Percentiles rank a stretch among this genome's conserved stretches.
Conservation (phyloP, 2,329 filamentous ascomycete species). For the Macrophomina pseudophaseolina region DNA sequence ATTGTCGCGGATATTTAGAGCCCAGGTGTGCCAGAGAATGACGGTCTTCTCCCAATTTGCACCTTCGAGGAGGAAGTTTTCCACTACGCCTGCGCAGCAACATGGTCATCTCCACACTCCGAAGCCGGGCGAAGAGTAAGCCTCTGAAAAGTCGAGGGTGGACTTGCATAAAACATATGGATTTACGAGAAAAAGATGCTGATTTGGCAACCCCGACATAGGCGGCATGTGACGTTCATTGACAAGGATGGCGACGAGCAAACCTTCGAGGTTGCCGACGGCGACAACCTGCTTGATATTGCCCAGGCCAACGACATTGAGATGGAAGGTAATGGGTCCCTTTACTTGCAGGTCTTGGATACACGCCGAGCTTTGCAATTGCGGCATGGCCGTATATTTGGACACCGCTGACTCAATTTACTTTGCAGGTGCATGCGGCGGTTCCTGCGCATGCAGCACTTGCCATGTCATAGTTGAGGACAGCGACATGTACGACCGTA, state of each 20-base stretch:
- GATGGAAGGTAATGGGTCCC: slow-evolving; percentile 71
- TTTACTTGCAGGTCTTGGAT: neutral
- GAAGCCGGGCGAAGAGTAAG: slow-evolving; percentile 90
- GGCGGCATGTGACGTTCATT: slow-evolving; percentile 87
- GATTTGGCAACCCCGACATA: slow-evolving; percentile 43
- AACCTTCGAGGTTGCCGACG: slow-evolving; percentile 79
- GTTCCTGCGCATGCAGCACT: slow-evolving; percentile 89
- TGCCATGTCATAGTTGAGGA: slow-evolving; percentile 87
- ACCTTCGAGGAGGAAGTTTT: slow-evolving; percentile 61
- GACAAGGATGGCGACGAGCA: slow-evolving; percentile 83
- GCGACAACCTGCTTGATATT: slow-evolving; percentile 94
- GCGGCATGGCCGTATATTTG: neutral
- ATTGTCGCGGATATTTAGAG: neutral
- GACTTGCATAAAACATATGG: neutral
- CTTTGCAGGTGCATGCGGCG: slow-evolving; percentile 78
- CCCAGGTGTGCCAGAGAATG: neutral
- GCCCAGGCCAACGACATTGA: slow-evolving; percentile 93
- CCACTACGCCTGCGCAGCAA: slow-evolving; percentile 61
- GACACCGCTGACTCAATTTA: slow-evolving; percentile 6
- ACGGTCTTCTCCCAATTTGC: slow-evolving; percentile 1
- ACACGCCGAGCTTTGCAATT: neutral
- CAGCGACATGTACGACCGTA: slow-evolving; percentile 75
- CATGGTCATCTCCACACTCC: slow-evolving; percentile 86
- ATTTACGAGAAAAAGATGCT: neutral
- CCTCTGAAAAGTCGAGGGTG: slow-evolving; percentile 27